Conservation (phyloP, 1,139 yeast species). For the Spencermartinsiella ligniputridi region DNA sequence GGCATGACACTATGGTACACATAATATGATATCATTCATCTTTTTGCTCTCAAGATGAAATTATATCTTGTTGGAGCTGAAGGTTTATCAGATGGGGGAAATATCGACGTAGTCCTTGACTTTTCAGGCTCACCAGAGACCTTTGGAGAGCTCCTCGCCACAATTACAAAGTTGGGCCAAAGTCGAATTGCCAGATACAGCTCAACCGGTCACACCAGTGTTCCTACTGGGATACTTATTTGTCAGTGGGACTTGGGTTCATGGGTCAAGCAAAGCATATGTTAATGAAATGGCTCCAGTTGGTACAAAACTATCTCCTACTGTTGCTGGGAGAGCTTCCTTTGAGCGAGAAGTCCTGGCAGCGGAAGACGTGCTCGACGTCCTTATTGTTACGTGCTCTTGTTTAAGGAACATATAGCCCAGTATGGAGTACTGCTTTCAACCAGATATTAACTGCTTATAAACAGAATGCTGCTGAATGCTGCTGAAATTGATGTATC, state of each 20-base stretch:
- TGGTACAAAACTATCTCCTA: constrained; percentile 3
- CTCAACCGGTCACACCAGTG: not conserved
- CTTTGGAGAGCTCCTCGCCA: constrained; percentile 5
- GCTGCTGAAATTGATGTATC: constrained; percentile 7
- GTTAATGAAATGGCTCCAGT: constrained; percentile 7
- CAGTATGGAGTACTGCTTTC: constrained; percentile 13
- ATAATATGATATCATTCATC: not conserved
- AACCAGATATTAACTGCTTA: constrained; percentile 6
- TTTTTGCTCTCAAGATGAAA: constrained; percentile 5
- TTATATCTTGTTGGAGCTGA: constrained; percentile 18
- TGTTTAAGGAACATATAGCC: constrained; percentile 11
- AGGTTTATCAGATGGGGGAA: constrained; percentile 17
- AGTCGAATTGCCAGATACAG: not conserved
- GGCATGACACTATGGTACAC: not conserved
- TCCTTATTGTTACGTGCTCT: constrained; percentile 11
- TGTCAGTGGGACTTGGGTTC: constrained; percentile 15
- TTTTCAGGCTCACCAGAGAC: constrained; percentile 10
- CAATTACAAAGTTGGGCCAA: constrained; percentile 6
- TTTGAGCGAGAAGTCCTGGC: constrained; percentile 10
- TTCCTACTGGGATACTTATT: constrained; percentile 10
- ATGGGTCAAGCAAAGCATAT: constrained; percentile 9
- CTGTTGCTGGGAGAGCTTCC: constrained; percentile 12
- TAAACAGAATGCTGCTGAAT: not conserved
- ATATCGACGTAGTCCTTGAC: constrained; percentile 13
- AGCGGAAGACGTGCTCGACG: constrained; percentile 8